Evolutionary conservation across 768 basidiomycete genomes (phyloP), one percentile per base, ranked within the genome.

Genomic region (Lyophyllum semitale): DNA sequence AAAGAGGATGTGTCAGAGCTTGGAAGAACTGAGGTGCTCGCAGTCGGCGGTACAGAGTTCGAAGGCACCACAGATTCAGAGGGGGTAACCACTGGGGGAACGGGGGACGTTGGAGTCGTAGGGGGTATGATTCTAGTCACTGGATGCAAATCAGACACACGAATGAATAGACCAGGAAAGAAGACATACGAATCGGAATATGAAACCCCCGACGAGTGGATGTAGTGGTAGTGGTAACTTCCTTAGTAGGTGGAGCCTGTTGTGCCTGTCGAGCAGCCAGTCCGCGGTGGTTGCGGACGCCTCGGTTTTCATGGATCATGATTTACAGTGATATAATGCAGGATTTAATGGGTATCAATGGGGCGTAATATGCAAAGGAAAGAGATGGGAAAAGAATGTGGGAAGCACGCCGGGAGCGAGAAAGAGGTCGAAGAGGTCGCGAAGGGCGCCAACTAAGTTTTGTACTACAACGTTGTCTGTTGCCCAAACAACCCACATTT

Each of bases 241-340:
- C 4, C 2, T 29, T 27, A 8, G 27, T n/a, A 26, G 6, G 6
- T 8, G 8, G 5, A 8, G 8, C 17, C 26, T 17, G 13, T 11
- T 25, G 9, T n/a, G 22, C 15, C n/a, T 48, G 49, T 44, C 59
- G 59, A 40, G 53, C 59, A 38, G 46, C 53, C 9, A 54, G 48
- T 30, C 33, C 48, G 44, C 48, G 59, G 23, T 57, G 59, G 25
- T 60, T 51, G 23, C 47, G 51, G 15, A 20, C 22, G 44, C 38
- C 51, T 44, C 59, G 46, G 26, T 54, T 51, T 51, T 54, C 59
- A 37, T 57, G 55, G 18, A 33, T 29, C 59, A 59, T 60, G 29
- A n/a, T 37, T 17, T 41, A 48, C 33, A 43, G 26, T 20, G 7
- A 22, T n/a, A n/a, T n/a, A 9, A 17, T 22, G n/a, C 7, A 29